phyloP scores from a whole-genome alignment of 805 yeast genomes.

The Metschnikowia amazonensis region DNA sequence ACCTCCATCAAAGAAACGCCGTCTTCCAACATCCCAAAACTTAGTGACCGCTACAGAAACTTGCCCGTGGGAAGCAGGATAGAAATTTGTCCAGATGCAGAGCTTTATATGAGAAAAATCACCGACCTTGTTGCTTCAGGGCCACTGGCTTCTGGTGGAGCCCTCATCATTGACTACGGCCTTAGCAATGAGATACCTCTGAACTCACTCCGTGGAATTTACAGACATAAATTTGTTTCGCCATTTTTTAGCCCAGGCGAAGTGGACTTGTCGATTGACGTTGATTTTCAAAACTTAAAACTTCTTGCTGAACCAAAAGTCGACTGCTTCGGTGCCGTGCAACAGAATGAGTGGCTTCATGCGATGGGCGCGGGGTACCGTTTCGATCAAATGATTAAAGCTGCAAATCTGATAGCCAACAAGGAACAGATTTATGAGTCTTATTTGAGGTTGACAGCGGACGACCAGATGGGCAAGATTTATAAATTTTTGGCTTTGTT shows the following conservation, averaged over 20 bases:
- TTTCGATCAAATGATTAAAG: slow-evolving; percentile 52
- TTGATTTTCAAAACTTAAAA: slow-evolving; percentile 64
- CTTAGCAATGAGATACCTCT: slow-evolving; percentile 58
- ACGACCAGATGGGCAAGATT: slow-evolving; percentile 69
- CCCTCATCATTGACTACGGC: slow-evolving; percentile 77
- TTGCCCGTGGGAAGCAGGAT: slow-evolving; percentile 56
- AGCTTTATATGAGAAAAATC: slow-evolving; percentile 53
- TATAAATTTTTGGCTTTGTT: slow-evolving; percentile 68
- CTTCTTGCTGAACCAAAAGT: slow-evolving; percentile 18
- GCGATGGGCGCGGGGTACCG: slow-evolving; percentile 72
- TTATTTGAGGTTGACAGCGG: slow-evolving; percentile 60
- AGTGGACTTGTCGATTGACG: slow-evolving; percentile 80
- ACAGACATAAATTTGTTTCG: slow-evolving; percentile 65
- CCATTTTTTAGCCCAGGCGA: slow-evolving; percentile 76
- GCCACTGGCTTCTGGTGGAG: slow-evolving; percentile 49
- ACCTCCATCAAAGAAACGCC: slow-evolving; percentile 59
- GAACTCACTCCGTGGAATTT: slow-evolving; percentile 71
- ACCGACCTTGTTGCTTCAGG: slow-evolving; percentile 42
- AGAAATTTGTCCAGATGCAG: slow-evolving; percentile 74
- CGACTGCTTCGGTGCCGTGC: slow-evolving; percentile 52
- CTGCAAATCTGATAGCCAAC: slow-evolving; percentile 37
- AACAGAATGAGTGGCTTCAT: slow-evolving; percentile 79
- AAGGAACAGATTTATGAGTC: slow-evolving; percentile 52
- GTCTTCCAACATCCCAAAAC: slow-evolving; percentile 52
- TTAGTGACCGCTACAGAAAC: slow-evolving; percentile 47